Percentiles rank a stretch among this genome's conserved stretches.
Evolutionary conservation across 2,329 filamentous ascomycete genomes (phyloP).

Genomic region (Cordyceps fumosorosea): DNA sequence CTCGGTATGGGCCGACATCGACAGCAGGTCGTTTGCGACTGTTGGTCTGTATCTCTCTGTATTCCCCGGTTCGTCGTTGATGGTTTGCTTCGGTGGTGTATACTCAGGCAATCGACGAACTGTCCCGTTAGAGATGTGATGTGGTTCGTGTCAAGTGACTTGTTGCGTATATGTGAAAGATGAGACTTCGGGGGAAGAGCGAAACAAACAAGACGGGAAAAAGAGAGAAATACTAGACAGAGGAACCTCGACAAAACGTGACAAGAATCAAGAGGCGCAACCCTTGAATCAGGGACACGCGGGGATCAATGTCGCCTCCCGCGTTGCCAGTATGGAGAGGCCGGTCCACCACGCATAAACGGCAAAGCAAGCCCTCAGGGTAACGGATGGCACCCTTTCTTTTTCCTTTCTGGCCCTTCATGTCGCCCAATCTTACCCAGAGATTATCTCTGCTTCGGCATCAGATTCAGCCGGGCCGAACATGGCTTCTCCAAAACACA

Average conservation of each 20-base stretch:
- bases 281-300: constrained; percentile 8
- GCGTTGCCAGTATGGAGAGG: neutral
- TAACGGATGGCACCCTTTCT: neutral
- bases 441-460: neutral
- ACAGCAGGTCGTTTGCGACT: neutral
- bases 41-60: neutral
- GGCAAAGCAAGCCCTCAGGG: constrained; percentile 5
- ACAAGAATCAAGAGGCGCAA: neutral
- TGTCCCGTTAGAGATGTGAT: neutral
- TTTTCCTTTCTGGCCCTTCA: neutral
- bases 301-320: constrained; percentile 1
- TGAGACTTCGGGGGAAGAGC: neutral
- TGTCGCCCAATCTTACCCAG: neutral
- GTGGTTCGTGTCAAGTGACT: neutral
- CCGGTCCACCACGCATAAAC: constrained; percentile 8
- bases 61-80: neutral
- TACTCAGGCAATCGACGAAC: neutral
- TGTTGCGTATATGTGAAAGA: neutral
- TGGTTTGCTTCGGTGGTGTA: neutral
- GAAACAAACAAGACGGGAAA: neutral
- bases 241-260: neutral
- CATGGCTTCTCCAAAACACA: constrained; percentile 5
- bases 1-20: constrained; percentile 1
- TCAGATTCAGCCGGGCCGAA: neutral
- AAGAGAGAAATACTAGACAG: too few relatives aligned